Percentiles rank a stretch among this genome's conserved stretches.
Evolutionary conservation across 148 eudicot species (phyloP).

Genomic region (Rhododendron kiyosumense): DNA sequence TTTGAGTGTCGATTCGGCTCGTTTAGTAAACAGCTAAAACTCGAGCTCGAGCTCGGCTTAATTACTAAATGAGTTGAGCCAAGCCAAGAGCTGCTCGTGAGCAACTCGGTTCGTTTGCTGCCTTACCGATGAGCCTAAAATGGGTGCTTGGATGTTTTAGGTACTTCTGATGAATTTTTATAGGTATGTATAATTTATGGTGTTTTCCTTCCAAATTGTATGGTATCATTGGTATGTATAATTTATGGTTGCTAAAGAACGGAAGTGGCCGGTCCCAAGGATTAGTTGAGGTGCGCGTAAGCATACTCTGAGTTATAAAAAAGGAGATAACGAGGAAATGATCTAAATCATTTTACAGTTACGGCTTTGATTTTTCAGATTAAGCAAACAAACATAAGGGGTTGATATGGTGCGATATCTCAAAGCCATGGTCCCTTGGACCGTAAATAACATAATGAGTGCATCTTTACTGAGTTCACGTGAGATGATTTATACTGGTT

Average conservation of each 20-base stretch:
- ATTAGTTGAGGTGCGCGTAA: not conserved
- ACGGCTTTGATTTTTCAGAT: not conserved
- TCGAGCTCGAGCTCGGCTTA: not conserved
- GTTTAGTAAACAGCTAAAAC: too few species aligned
- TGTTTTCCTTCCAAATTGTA: not conserved
- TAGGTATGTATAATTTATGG: not conserved
- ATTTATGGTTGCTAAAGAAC: not conserved
- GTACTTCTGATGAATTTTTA: not conserved
- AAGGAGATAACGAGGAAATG: not conserved
- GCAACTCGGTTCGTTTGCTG: too few species aligned
- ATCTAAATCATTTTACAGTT: not conserved
- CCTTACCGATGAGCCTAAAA: not conserved
- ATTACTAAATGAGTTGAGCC: not conserved
- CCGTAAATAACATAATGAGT: not conserved
- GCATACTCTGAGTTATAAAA: not conserved
- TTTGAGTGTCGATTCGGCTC: too few species aligned
- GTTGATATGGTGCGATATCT: not conserved
- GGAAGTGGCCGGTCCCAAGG: not conserved
- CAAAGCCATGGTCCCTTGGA: not conserved
- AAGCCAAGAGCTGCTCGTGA: not conserved
- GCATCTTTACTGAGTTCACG: not conserved
- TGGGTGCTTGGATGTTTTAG: not conserved
- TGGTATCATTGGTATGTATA: too few species aligned
- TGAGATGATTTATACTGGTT: not conserved
- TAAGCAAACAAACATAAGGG: not conserved